A percentile compares a stretch with the other conserved stretches of the same genome.
Evolutionary conservation across 768 basidiomycete species (phyloP).

Genomic region (Russula sp.): DNA sequence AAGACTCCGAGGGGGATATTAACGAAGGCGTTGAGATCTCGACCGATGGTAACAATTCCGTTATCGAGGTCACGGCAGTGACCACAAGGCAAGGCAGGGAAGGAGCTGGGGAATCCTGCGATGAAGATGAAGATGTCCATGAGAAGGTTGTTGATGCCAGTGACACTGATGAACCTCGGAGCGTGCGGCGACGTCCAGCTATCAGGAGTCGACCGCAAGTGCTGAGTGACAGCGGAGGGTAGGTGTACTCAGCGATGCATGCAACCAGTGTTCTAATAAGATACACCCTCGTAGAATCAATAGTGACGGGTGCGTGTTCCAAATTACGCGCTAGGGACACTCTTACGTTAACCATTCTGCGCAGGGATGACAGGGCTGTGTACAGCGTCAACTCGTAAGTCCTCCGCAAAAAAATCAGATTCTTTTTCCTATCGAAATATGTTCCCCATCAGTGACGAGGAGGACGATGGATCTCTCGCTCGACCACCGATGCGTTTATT

Average conservation of each 20-base stretch:
- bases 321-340: background rate
- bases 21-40: constrained; percentile 14
- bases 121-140: background rate
- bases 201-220: constrained; percentile 5
- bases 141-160: background rate
- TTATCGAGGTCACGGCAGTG: background rate
- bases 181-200: background rate
- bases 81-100: background rate
- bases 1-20: constrained; percentile 20
- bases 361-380: background rate
- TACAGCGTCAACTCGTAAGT: constrained; percentile 13
- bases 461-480: background rate
- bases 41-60: constrained; percentile 5
- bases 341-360: background rate
- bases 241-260: background rate
- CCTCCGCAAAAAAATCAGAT: background rate
- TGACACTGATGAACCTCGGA: background rate
- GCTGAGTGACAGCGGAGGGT: constrained; percentile 8
- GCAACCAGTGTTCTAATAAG: background rate
- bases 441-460: background rate
- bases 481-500: constrained; percentile 13
- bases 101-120: background rate
- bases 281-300: background rate
- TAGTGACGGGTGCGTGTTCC: constrained; percentile 6
- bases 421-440: background rate